Conservation (phyloP, 1,139 yeast species). For the Scheffersomyces parashehatae region DNA sequence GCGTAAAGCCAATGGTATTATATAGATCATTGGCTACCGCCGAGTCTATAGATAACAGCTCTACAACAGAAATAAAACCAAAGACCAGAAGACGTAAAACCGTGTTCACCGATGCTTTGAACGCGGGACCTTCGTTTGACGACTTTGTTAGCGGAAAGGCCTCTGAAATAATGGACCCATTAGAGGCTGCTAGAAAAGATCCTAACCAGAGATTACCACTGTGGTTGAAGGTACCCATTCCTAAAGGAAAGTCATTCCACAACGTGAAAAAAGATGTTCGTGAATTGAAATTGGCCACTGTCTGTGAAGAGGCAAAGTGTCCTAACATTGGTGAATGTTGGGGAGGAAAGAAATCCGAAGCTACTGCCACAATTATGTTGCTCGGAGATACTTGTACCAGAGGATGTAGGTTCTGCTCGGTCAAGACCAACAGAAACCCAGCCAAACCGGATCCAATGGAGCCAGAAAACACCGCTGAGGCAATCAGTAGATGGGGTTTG, state of each 20-base stretch:
- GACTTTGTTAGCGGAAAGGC: conserved; percentile 87
- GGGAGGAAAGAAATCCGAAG: conserved; percentile 95
- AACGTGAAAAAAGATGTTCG: conserved; percentile 82
- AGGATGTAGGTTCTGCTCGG: conserved; percentile 97
- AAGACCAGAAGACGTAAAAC: conserved; percentile 51
- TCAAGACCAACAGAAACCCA: conserved; percentile 87
- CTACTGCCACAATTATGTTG: conserved; percentile 99
- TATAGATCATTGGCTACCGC: too few relatives aligned
- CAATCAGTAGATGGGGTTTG: conserved; percentile 96
- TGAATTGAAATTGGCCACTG: conserved; percentile 88
- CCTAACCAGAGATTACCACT: conserved; percentile 75
- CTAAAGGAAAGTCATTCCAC: conserved; percentile 83
- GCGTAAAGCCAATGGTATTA: too few relatives aligned
- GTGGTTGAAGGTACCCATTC: conserved; percentile 95
- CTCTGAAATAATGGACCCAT: conserved; percentile 65
- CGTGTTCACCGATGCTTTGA: conserved; percentile 67
- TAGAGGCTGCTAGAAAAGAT: conserved; percentile 63
- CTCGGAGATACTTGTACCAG: conserved; percentile 98
- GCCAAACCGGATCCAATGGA: conserved; percentile 91
- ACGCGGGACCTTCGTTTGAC: conserved; percentile 89
- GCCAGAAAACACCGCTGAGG: conserved; percentile 97
- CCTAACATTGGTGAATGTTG: conserved; percentile 99
- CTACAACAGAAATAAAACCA: neutral
- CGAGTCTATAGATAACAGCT: too few relatives aligned
- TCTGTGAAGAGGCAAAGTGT: conserved; percentile 97